Evolutionary conservation across 1,139 yeast genomes (phyloP).

Genomic region (Yamadazyma taylorii): DNA sequence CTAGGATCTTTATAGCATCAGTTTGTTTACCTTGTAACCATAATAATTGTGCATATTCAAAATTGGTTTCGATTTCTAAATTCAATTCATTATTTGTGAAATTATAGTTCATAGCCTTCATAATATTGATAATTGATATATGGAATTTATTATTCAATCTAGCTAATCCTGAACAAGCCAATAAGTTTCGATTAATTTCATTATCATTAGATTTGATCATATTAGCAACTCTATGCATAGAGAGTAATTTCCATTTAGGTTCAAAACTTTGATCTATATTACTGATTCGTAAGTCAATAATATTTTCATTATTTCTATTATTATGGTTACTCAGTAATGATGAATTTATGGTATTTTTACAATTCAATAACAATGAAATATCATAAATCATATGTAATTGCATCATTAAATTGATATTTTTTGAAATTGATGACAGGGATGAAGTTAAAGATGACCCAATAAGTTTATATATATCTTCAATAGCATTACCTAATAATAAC

Average conservation of each 20-base stretch:
- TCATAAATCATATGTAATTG: constrained; percentile 76
- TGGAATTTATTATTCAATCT: constrained; percentile 70
- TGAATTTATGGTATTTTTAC: constrained; percentile 15
- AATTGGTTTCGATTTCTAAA: constrained; percentile 50
- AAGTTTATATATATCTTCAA: constrained; percentile 50
- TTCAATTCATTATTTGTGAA: constrained; percentile 3
- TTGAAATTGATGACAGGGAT: constrained; percentile 58
- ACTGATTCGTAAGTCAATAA: constrained; percentile 39
- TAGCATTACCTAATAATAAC: constrained; percentile 19
- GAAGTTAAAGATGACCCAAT: constrained; percentile 65
- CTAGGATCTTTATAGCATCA: constrained; percentile 72
- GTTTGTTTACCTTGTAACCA: constrained; percentile 93
- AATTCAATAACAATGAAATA: constrained; percentile 31
- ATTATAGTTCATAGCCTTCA: constrained; percentile 55
- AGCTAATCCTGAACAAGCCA: constrained; percentile 64
- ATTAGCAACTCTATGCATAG: constrained; percentile 59
- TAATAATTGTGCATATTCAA: constrained; percentile 79
- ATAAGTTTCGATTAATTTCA: constrained; percentile 44
- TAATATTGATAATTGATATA: constrained; percentile 69
- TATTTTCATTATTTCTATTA: constrained; percentile 12
- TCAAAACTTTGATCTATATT: constrained; percentile 64
- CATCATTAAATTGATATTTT: constrained; percentile 56
- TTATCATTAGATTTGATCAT: constrained; percentile 33
- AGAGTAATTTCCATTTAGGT: constrained; percentile 59
- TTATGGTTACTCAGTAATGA: constrained; percentile 12